phyloP scores from a whole-genome alignment of 1,139 yeast genomes.

The Saccharomyces hybrid region DNA sequence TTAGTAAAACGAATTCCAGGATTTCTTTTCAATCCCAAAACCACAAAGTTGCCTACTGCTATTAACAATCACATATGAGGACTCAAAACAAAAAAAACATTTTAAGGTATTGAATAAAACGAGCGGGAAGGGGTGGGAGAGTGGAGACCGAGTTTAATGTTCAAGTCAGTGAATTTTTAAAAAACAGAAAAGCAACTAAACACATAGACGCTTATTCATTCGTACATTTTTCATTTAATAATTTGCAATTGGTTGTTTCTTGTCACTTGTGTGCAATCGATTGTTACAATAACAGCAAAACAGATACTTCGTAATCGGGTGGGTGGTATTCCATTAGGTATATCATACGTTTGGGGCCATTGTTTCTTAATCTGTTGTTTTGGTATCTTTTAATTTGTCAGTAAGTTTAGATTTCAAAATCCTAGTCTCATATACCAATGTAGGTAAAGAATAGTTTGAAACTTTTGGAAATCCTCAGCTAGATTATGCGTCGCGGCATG shows the following conservation, averaged over 20 bases:
- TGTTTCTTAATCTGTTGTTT: conserved; percentile 10
- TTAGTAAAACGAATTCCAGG: background rate
- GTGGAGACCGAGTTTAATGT: background rate
- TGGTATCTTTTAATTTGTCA: background rate
- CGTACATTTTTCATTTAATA: background rate
- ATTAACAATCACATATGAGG: conserved; percentile 32
- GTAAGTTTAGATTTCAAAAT: fast-evolving
- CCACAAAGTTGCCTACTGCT: conserved; percentile 31
- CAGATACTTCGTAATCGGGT: background rate
- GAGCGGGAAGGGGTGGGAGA: background rate
- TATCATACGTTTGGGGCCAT: conserved; percentile 37
- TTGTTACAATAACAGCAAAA: background rate
- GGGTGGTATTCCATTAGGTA: conserved; percentile 4
- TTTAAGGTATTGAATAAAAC: background rate
- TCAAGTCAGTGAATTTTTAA: conserved; percentile 31
- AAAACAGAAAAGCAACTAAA: conserved; percentile 26
- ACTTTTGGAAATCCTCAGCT: background rate
- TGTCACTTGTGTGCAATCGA: background rate
- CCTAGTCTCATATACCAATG: background rate
- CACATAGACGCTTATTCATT: background rate
- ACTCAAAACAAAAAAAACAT: background rate
- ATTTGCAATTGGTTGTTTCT: background rate
- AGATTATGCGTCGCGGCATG: background rate
- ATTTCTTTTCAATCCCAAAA: conserved; percentile 5
- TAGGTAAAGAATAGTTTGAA: background rate